These are phyloP conservation scores for Cutaneotrichosporon mucoides DNA, from an alignment of 1,284 basidiomycete genomes.

Conservation along the genomic window DNA sequence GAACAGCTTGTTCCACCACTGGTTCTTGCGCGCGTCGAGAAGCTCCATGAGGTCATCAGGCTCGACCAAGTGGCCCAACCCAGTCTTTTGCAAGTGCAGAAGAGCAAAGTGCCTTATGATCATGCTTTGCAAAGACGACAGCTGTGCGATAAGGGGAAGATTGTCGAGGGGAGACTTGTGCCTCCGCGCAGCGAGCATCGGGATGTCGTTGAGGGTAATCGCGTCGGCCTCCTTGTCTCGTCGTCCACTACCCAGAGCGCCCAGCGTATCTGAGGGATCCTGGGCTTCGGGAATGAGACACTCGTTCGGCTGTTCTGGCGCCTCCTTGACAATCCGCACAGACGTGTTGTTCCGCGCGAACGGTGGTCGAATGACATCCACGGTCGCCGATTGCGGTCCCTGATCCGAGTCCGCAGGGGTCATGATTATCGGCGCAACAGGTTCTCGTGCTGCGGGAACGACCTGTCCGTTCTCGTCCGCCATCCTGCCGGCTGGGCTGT, in stretches of 20 bases:
- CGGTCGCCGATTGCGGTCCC: conserved; percentile 23
- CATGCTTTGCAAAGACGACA: conserved; percentile 77
- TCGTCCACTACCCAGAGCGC: neutral
- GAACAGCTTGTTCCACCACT: conserved; percentile 91
- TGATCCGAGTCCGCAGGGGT: conserved; percentile 3
- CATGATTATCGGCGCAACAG: neutral
- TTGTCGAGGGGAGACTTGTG: conserved; percentile 49
- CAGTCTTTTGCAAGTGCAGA: conserved; percentile 64
- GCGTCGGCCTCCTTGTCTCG: conserved; percentile 14
- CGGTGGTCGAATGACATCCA: conserved; percentile 62
- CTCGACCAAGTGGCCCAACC: conserved; percentile 75
- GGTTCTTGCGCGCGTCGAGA: conserved; percentile 86
- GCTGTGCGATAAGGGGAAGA: conserved; percentile 75
- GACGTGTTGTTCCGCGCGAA: conserved; percentile 78
- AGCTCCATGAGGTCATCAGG: conserved; percentile 90
- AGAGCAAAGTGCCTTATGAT: conserved; percentile 92
- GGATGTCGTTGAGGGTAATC: conserved; percentile 87
- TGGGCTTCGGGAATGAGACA: conserved; percentile 63
- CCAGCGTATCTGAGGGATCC: neutral
- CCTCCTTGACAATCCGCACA: conserved; percentile 82
- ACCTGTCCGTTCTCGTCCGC: conserved; percentile 62
- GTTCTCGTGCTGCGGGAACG: conserved; percentile 28
- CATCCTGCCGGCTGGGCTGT: conserved; percentile 85
- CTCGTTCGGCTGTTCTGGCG: conserved; percentile 2
- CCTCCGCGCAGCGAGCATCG: conserved; percentile 57